A percentile compares a stretch with the other conserved stretches of the same genome.
These are phyloP conservation scores for Claviceps humidiphila DNA, from an alignment of 2,329 filamentous ascomycete genomes.

Conservation along the genomic window DNA sequence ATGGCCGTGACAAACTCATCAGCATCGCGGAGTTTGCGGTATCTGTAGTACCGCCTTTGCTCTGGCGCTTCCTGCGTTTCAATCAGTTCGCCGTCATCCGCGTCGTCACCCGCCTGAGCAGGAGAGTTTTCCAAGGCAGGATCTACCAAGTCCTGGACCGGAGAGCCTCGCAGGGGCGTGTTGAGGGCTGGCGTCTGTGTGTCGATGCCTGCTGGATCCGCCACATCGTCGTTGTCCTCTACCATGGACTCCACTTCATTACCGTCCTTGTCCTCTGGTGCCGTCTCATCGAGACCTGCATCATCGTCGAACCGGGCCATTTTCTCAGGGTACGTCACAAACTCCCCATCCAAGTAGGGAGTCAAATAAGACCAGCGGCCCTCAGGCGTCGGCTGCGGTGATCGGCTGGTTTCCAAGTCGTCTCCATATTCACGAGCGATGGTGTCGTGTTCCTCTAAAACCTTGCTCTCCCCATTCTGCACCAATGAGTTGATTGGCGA, in stretches of 20 bases:
- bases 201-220: constrained; percentile 17
- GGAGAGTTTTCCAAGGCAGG: constrained; percentile 25
- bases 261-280: constrained; percentile 15
- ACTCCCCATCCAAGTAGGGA: constrained; percentile 27
- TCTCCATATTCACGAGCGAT: background rate
- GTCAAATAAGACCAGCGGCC: constrained; percentile 27
- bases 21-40: constrained; percentile 36
- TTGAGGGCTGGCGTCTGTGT: constrained; percentile 24
- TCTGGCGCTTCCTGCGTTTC: constrained; percentile 21
- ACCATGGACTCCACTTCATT: constrained; percentile 19
- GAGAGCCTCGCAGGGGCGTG: constrained; percentile 26
- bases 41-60: constrained; percentile 24
- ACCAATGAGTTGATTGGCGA: background rate
- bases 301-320: constrained; percentile 20
- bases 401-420: background rate
- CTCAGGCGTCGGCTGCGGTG: constrained; percentile 12
- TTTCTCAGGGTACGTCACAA: constrained; percentile 25
- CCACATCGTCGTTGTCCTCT: constrained; percentile 20
- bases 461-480: background rate
- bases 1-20: constrained; percentile 35
- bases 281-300: constrained; percentile 16
- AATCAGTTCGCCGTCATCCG: constrained; percentile 22
- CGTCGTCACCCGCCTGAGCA: constrained; percentile 22
- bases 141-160: constrained; percentile 24
- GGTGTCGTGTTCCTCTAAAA: background rate